These are phyloP conservation scores for Aureobasidium sp. DNA, from an alignment of 2,329 filamentous ascomycete species.

Conservation along the genomic window DNA sequence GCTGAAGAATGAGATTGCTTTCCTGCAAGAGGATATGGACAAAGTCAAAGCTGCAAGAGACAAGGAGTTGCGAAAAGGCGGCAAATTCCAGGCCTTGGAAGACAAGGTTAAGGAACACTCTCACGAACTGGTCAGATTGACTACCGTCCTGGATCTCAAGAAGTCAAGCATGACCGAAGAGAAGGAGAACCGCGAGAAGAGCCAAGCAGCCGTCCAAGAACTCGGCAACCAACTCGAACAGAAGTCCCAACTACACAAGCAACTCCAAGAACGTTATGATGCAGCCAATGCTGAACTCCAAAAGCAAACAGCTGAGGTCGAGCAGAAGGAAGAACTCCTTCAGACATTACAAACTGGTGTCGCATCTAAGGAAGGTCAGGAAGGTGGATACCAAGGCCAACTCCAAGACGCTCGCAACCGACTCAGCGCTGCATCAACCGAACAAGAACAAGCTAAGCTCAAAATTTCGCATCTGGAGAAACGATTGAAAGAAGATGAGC, in stretches of 20 bases:
- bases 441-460: slow-evolving; percentile 93
- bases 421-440: slow-evolving; percentile 72
- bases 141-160: slow-evolving; percentile 86
- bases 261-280: slow-evolving; percentile 69
- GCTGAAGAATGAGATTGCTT: slow-evolving; percentile 79
- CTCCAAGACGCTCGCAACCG: slow-evolving; percentile 83
- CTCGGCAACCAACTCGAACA: slow-evolving; percentile 70
- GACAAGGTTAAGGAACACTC: slow-evolving; percentile 87
- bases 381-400: slow-evolving; percentile 95
- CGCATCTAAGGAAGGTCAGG: slow-evolving; percentile 95
- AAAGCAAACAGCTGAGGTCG: slow-evolving; percentile 73
- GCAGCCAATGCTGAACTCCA: slow-evolving; percentile 74
- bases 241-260: slow-evolving; percentile 71
- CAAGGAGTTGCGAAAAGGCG: slow-evolving; percentile 89
- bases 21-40: slow-evolving; percentile 86
- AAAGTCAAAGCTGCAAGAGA: slow-evolving; percentile 79
- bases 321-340: slow-evolving; percentile 90
- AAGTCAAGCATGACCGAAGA: slow-evolving; percentile 81
- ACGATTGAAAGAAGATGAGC: slow-evolving; percentile 91
- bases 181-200: slow-evolving; percentile 61
- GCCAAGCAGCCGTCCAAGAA: slow-evolving; percentile 71
- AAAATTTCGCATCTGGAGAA: slow-evolving; percentile 90
- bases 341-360: slow-evolving; percentile 96
- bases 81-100: slow-evolving; percentile 87
- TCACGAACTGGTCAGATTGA: slow-evolving; percentile 82